These are phyloP conservation scores for Cyamopsis tetragonoloba DNA, from an alignment of 306 rosid genomes.

Conservation along the genomic window DNA sequence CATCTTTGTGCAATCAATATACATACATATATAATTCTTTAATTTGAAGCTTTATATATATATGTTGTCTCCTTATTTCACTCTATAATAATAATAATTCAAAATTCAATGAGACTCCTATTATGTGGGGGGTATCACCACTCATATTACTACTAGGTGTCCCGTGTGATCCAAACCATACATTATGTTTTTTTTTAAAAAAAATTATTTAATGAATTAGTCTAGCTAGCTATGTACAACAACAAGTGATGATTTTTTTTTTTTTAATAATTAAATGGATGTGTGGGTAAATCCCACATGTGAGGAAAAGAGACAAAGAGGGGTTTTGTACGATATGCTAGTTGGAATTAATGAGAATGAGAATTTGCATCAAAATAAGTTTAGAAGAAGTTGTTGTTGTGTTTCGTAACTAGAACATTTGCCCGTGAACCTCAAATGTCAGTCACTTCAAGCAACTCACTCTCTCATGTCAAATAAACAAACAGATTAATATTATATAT, in stretches of 20 bases:
- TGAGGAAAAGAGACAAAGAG: conserved; percentile 77
- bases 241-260: conserved; percentile 17
- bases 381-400: conserved; percentile 25
- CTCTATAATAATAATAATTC: no score
- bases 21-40: no score
- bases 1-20: no score
- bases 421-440: conserved; percentile 70
- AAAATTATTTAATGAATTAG: neutral
- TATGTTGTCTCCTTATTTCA: neutral
- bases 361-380: conserved; percentile 13
- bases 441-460: conserved; percentile 41
- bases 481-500: no score
- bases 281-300: conserved; percentile 54
- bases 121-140: conserved; percentile 34
- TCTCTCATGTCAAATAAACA: conserved; percentile 46
- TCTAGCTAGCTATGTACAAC: neutral
- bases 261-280: conserved; percentile 33
- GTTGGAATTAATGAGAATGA: conserved; percentile 23
- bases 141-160: conserved; percentile 34
- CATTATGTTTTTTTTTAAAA: neutral
- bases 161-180: conserved; percentile 11
- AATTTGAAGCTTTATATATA: no score
- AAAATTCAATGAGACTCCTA: conserved; percentile 36
- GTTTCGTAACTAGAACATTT: conserved; percentile 34
- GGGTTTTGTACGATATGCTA: conserved; percentile 34